Evolutionary conservation across 305 asterid species (phyloP).

Genomic region (Ruellia speciosa): DNA sequence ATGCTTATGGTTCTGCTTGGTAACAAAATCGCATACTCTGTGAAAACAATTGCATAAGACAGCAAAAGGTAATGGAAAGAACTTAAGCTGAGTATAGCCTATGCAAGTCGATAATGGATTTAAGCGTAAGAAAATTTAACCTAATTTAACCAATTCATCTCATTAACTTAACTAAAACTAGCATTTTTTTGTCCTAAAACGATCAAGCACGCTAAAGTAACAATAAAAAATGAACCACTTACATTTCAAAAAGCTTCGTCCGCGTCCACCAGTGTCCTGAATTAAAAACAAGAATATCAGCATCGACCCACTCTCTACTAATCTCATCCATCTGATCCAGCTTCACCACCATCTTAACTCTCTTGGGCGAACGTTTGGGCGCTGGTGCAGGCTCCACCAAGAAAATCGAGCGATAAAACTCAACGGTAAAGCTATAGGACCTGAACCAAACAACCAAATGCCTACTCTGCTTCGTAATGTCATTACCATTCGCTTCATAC

Average conservation of each 20-base stretch:
- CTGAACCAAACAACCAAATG: conserved; percentile 64
- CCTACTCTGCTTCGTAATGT: conserved; percentile 74
- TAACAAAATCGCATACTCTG: too few relatives aligned
- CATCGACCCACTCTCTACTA: conserved; percentile 65
- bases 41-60: too few relatives aligned
- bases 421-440: conserved; percentile 47
- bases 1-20: too few relatives aligned
- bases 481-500: conserved; percentile 64
- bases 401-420: conserved; percentile 84
- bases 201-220: not conserved
- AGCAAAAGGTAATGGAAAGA: too few relatives aligned
- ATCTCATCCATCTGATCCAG: conserved; percentile 72
- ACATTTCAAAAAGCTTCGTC: conserved; percentile 74
- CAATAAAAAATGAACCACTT: conserved; percentile 24
- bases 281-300: conserved; percentile 76
- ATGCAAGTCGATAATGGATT: too few relatives aligned
- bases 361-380: conserved; percentile 76
- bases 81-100: too few relatives aligned
- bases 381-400: conserved; percentile 61
- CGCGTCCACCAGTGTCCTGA: conserved; percentile 96
- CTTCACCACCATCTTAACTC: conserved; percentile 59
- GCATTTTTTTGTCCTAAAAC: too few relatives aligned
- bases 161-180: too few relatives aligned
- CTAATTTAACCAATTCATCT: too few relatives aligned
- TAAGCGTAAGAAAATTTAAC: too few relatives aligned